These are phyloP conservation scores for Myxozyma mucilagina DNA, from an alignment of 805 yeast species.

Conservation along the genomic window DNA sequence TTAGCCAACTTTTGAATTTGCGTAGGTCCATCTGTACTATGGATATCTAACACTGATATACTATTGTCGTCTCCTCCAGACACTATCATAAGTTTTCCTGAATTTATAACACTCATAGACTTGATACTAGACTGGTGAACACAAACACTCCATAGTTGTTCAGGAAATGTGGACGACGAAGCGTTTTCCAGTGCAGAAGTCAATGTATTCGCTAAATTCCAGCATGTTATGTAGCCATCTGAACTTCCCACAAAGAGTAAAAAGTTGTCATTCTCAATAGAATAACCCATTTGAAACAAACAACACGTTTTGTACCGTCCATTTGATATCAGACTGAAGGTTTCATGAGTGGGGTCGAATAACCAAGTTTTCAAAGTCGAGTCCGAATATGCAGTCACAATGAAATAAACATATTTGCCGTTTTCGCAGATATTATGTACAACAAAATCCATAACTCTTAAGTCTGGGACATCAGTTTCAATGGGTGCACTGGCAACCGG, in stretches of 20 bases:
- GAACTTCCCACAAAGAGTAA: slow-evolving; percentile 67
- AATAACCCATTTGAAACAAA: slow-evolving; percentile 60
- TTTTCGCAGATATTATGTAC: slow-evolving; percentile 35
- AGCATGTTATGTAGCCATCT: slow-evolving; percentile 73
- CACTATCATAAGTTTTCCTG: slow-evolving; percentile 42
- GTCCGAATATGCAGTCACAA: slow-evolving; percentile 81
- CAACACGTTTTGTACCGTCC: slow-evolving; percentile 75
- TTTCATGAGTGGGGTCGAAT: slow-evolving; percentile 44
- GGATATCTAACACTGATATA: slow-evolving; percentile 47
- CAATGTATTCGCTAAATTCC: slow-evolving; percentile 46
- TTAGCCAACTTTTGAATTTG: slow-evolving; percentile 41
- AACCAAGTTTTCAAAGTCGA: slow-evolving; percentile 57
- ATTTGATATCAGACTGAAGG: slow-evolving; percentile 48
- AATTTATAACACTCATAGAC: slow-evolving; percentile 47
- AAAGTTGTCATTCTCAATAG: slow-evolving; percentile 38
- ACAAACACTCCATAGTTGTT: slow-evolving; percentile 40
- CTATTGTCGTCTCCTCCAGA: slow-evolving; percentile 97
- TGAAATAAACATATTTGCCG: slow-evolving; percentile 41
- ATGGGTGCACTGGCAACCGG: slow-evolving; percentile 59
- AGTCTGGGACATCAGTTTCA: slow-evolving; percentile 65
- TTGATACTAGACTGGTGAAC: slow-evolving; percentile 88
- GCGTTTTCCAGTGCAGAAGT: not conserved
- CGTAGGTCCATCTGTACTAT: slow-evolving; percentile 19
- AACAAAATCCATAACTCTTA: slow-evolving; percentile 86
- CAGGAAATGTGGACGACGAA: slow-evolving; percentile 13